Conservation (phyloP, 2,329 filamentous ascomycete species). For the Pseudocercospora vitis region DNA sequence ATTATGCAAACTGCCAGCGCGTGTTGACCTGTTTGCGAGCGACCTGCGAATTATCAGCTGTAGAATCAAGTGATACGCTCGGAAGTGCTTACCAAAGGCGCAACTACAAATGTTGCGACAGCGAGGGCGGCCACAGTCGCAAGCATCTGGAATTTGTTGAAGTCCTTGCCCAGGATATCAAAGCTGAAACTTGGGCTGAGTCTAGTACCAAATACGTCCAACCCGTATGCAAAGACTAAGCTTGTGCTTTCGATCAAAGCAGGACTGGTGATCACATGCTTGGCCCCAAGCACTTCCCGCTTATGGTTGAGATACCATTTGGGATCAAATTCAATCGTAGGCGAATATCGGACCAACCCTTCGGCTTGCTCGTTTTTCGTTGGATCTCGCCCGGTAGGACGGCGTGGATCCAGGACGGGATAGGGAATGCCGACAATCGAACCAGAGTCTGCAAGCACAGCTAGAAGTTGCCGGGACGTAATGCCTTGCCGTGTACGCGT, state of each 20-base stretch:
- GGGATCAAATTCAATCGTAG: constrained; percentile 79
- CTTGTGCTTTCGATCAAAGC: constrained; percentile 89
- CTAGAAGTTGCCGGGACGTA: constrained; percentile 76
- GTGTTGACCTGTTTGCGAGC: constrained; percentile 67
- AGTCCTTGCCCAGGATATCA: constrained; percentile 88
- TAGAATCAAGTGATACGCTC: not conserved
- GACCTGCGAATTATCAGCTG: constrained; percentile 43
- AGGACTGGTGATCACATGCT: constrained; percentile 70
- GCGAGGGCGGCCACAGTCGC: constrained; percentile 78
- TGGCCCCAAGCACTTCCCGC: constrained; percentile 75
- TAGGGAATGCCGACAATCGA: constrained; percentile 79
- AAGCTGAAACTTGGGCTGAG: constrained; percentile 87
- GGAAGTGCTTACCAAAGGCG: constrained; percentile 72
- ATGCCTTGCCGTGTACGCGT: constrained; percentile 93
- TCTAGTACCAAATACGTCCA: constrained; percentile 84
- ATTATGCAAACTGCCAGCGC: constrained; percentile 56
- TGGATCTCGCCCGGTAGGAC: constrained; percentile 81
- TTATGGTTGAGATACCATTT: constrained; percentile 78
- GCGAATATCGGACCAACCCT: constrained; percentile 73
- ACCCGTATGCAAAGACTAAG: constrained; percentile 80
- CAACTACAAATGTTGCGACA: constrained; percentile 72
- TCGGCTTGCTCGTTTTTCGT: constrained; percentile 78
- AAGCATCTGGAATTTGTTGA: constrained; percentile 84
- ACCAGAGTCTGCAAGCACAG: constrained; percentile 70
- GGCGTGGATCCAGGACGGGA: constrained; percentile 76